A percentile compares a stretch with the other conserved stretches of the same genome.
Evolutionary conservation across 2,329 filamentous ascomycete species (phyloP).

Genomic region (Arthrobotrys sphaeroides): DNA sequence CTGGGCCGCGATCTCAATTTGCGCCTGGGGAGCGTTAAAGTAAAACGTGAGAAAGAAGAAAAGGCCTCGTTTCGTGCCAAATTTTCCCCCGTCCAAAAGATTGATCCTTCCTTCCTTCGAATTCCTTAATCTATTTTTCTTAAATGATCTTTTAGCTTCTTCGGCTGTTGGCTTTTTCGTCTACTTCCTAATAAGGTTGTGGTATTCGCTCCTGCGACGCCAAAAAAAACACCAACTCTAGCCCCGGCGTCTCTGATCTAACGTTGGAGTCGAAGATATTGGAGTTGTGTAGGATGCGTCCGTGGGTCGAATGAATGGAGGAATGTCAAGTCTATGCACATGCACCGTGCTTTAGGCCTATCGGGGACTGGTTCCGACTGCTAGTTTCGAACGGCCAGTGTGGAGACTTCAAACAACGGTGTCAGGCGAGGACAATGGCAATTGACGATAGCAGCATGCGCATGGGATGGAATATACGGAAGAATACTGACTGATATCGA

Average conservation of each 20-base stretch:
- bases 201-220: constrained; percentile 22
- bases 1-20: constrained; percentile 1
- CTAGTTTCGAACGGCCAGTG: constrained; percentile 22
- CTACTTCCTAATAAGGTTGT: constrained; percentile 34
- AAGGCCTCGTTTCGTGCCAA: constrained; percentile 17
- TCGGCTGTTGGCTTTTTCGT: constrained; percentile 23
- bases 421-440: constrained; percentile 22
- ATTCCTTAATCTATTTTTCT: constrained; percentile 41
- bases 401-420: constrained; percentile 1
- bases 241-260: background rate
- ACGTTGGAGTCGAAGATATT: constrained; percentile 8
- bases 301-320: background rate
- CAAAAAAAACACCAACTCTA: constrained; percentile 6
- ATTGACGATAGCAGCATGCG: background rate
- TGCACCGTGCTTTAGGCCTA: constrained; percentile 28
- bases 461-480: background rate
- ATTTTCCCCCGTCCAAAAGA: constrained; percentile 2
- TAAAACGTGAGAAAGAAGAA: constrained; percentile 29
- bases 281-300: background rate
- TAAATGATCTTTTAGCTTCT: constrained; percentile 9
- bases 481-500: background rate
- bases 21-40: constrained; percentile 13
- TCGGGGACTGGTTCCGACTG: constrained; percentile 28
- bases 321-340: constrained; percentile 9
- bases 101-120: constrained; percentile 1